phyloP scores from a whole-genome alignment of 768 basidiomycete species.

The Ramaria sp. region DNA sequence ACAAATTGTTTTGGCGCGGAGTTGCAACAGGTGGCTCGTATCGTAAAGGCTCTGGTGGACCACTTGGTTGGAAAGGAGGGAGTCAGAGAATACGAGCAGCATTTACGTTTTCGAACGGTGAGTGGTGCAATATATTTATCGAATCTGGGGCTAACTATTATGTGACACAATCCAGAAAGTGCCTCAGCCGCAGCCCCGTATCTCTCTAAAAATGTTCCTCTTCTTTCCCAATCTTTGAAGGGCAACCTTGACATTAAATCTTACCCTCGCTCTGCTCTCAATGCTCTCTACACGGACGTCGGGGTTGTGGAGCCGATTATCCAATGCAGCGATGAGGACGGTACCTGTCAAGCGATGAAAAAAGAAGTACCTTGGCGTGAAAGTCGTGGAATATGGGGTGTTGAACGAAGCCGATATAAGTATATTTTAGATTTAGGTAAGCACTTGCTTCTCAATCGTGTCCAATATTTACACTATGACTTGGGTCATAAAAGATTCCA shows the following conservation, averaged over 20 bases:
- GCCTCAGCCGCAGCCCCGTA: background rate
- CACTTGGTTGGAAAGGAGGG: conserved; percentile 22
- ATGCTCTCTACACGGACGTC: conserved; percentile 49
- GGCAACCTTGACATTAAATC: background rate
- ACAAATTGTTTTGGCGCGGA: conserved; percentile 89
- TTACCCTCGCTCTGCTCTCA: conserved; percentile 25
- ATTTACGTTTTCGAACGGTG: background rate
- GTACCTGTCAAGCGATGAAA: conserved; percentile 35
- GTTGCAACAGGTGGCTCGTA: conserved; percentile 78
- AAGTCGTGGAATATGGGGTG: background rate
- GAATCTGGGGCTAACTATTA: background rate
- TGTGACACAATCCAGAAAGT: background rate
- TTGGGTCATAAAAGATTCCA: conserved; percentile 20
- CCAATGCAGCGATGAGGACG: conserved; percentile 27
- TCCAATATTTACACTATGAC: background rate
- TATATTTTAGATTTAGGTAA: background rate
- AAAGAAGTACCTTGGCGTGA: conserved; percentile 9
- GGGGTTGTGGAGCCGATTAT: conserved; percentile 38
- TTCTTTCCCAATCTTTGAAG: background rate
- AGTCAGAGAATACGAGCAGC: background rate
- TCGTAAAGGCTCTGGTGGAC: conserved; percentile 27
- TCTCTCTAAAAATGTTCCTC: background rate
- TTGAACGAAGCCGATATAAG: background rate
- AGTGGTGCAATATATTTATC: background rate
- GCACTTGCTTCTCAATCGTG: background rate